Conservation (phyloP, 2,329 filamentous ascomycete genomes). For the Cladophialophora bantiana region DNA sequence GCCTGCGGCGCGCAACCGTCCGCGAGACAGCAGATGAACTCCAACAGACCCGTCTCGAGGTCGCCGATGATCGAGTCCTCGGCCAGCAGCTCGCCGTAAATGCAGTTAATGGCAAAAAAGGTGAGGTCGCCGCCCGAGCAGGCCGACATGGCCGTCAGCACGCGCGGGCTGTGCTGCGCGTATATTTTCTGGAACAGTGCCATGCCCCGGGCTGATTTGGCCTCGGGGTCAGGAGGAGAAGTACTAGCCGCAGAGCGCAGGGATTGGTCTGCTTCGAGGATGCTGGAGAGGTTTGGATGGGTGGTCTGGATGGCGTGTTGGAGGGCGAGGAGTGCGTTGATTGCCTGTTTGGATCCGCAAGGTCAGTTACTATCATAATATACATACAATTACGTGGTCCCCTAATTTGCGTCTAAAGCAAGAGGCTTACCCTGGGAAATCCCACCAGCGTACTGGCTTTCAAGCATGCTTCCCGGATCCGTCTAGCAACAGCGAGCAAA, state of each 20-base stretch:
- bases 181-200: conserved; percentile 43
- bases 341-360: conserved; percentile 30
- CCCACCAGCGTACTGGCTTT: conserved; percentile 44
- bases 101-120: conserved; percentile 42
- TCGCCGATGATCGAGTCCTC: conserved; percentile 40
- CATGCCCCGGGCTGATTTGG: conserved; percentile 41
- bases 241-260: conserved; percentile 28
- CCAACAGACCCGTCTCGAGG: conserved; percentile 42
- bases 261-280: conserved; percentile 35
- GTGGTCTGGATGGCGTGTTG: conserved; percentile 37
- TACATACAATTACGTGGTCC: too few species aligned
- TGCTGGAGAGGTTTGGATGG: conserved; percentile 30
- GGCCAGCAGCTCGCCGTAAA: conserved; percentile 44
- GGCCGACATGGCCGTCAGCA: conserved; percentile 40
- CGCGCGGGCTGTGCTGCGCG: conserved; percentile 41
- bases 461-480: conserved; percentile 42
- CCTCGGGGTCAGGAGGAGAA: conserved; percentile 16
- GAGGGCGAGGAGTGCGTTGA: conserved; percentile 42
- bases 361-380: background rate
- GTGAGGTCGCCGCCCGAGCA: conserved; percentile 43
- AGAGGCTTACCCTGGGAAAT: conserved; percentile 41
- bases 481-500: conserved; percentile 36
- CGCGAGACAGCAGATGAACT: conserved; percentile 44
- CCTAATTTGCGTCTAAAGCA: background rate
- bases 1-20: conserved; percentile 42